Evolutionary conservation across 2,329 filamentous ascomycete genomes (phyloP), one percentile per base, ranked within the genome.

Genomic region (Chalaropsis thielavioides): DNA sequence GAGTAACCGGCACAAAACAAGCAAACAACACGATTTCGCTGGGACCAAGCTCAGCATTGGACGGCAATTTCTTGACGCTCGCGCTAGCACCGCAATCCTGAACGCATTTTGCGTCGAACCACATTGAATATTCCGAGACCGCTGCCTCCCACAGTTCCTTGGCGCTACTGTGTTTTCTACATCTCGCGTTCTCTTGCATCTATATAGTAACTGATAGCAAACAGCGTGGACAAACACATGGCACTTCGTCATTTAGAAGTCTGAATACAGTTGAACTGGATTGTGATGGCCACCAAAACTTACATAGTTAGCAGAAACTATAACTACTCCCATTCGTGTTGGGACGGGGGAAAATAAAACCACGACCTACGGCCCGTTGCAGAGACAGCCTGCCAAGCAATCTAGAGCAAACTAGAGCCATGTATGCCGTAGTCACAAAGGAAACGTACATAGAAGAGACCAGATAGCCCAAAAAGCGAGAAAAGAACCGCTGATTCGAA

Each of bases 361-460:
- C 22, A 17, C 51, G 24, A 35, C 22, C 17, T 15, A n/a, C 51
- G 51, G 51, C 13, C 51, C 51, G 51, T 24, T 56, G 51, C 51
- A 56, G 51, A 56, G n/a, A 31, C 51, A 56, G 24, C 51, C 51
- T 56, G n/a, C n/a, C n/a, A n/a, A n/a, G n/a, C n/a, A n/a, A n/a
- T n/a, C n/a, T n/a, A n/a, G n/a, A n/a, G n/a, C n/a, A n/a, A n/a
- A n/a, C 51, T n/a, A 35, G 51, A 35, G 51, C 51, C 13, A 56
- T 56, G 51, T 56, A 31, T 56, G 24, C 24, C 51, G 22, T 11
- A 24, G 31, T 15, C 8, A 35, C 17, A 17, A 3, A 56, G 51
- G 51, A 35, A 56, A 35, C 27, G 24, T 56, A 56, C 51, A 56
- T 56, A n/a, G 5, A 56, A 56, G 10, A 46, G 8, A n/a, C 4